Evolutionary conservation across 306 rosid species (phyloP), one percentile per base, ranked within the genome.

Genomic region (Pyrus bretschneideri): DNA sequence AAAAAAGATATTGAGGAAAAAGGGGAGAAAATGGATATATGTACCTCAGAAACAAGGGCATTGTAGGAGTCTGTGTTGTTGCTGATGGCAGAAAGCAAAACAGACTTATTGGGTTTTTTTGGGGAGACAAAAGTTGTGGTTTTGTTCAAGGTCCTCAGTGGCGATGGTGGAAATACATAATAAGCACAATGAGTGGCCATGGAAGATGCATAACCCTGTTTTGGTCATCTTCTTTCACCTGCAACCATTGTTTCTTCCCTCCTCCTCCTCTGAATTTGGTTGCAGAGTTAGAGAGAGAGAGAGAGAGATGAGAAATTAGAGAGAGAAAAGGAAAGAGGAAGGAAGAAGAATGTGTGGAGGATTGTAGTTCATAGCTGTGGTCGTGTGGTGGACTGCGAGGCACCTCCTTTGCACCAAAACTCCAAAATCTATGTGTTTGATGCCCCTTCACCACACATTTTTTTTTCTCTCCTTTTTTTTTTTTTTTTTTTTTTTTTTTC

Each of bases 21-120:
- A 49, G 55, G 0, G 18, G 14, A 11, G 5, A 49, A 49, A 49
- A 12, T 49, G 55, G 6, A 25, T 35, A 21, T 30, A 29, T 19
- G 74, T 76, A 91, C 98, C 98, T 89, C 97, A 77, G 87, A 91
- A 84, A 94, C 96, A 67, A 94, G 80, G 69, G 90, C 78, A 35
- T 84, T 90, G 81, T 83, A 93, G 78, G 96, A 86, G 30, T 86
- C 87, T 31, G 82, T 61, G 33, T 88, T 80, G 74, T 79, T 76
- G 73, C 81, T 73, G 42, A 83, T 59, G 81, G 96, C 82, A 74
- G 90, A 87, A 31, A 85, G 77, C 73, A 85, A 66, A 80, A 80
- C 42, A 58, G 90, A 84, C 8, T 60, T 19, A 57, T 79, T 90
- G 83, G 85, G 82, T 83, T 82, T 86, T 18, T 27, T 71, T 21